phyloP scores from a whole-genome alignment of 2,329 filamentous ascomycete genomes.

The Ceratocystis cacaofunesta region DNA sequence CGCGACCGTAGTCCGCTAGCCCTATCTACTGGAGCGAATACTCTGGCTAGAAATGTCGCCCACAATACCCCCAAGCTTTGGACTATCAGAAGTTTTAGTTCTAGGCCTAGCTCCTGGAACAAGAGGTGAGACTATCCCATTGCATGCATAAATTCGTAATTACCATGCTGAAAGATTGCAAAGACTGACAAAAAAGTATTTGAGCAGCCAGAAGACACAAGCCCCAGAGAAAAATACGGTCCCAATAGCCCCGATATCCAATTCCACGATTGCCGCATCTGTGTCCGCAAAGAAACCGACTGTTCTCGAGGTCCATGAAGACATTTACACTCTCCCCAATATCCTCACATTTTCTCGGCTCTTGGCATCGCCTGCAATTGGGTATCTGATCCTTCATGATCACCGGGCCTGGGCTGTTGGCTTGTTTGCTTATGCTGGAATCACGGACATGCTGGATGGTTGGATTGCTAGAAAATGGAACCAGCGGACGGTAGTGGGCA shows the following conservation, averaged over 20 bases:
- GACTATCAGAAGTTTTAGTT: neutral
- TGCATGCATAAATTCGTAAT: neutral
- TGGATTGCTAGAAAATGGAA: constrained; percentile 85
- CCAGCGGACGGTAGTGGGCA: constrained; percentile 83
- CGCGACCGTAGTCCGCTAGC: neutral
- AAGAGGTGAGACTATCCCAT: neutral
- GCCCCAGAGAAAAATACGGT: neutral
- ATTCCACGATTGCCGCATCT: neutral
- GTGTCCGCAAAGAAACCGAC: constrained; percentile 14
- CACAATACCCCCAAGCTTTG: neutral
- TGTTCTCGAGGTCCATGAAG: constrained; percentile 44
- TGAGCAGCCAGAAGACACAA: neutral
- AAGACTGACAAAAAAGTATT: neutral
- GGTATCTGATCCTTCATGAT: constrained; percentile 76
- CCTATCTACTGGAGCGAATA: neutral
- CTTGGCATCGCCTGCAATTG: constrained; percentile 65
- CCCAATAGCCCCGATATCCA: neutral
- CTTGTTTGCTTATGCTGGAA: constrained; percentile 80
- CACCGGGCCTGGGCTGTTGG: constrained; percentile 63
- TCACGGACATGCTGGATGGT: constrained; percentile 85
- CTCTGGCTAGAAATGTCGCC: neutral
- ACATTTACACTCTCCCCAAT: constrained; percentile 96
- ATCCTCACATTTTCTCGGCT: constrained; percentile 79
- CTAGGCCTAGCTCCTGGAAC: neutral
- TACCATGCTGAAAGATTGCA: neutral